Evolutionary conservation across 371 early-diverging fungal genomes (phyloP), one percentile per base, ranked within the genome.

Genomic region (Mucor ambiguus): DNA sequence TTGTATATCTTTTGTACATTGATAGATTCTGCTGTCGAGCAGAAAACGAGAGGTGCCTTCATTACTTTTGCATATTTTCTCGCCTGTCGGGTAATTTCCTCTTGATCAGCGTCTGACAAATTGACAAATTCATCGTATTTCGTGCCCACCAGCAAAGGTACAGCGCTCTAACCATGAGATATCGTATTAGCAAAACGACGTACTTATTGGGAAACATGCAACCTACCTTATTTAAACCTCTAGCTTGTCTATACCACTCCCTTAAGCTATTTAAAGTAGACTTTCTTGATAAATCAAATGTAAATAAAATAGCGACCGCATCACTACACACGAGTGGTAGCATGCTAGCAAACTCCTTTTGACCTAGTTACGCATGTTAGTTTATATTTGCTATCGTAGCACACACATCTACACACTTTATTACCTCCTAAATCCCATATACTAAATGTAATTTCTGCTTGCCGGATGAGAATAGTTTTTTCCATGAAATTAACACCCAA

Each of bases 391-490:
- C n/a, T 16, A 38, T 66, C 24, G 33, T 38, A 59, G 18, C 41
- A 58, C 24, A 16, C 18, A n/a, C 57, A 18, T 54, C 20, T 5
- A 2, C 41, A 41, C 41, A 41, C 41, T 41, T 28, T 11, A 64
- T 71, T 80, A 87, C 98, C 99, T 67, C 99, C 99, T 59, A 99
- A 87, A 79, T 99, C 99, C 99, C 99, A 99, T 71, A 99, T 95
- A 73, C 96, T 96, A 75, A 99, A 97, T 29, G 98, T 99, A 59
- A 98, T 94, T 66, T 93, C 95, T 2, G 95, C 95, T 73, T 92
- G 91, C 61, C 94, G 85, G 61, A 98, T 89, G 22, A 86, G 77
- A 20, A 99, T 92, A 0, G 98, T 96, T 78, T 98, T 98, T 72
- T 98, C 98, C 94, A 98, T 96, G 74, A 98, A 99, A 75, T 98